phyloP scores from a whole-genome alignment of 495 filamentous ascomycete species.

The Usnea hakonensis region DNA sequence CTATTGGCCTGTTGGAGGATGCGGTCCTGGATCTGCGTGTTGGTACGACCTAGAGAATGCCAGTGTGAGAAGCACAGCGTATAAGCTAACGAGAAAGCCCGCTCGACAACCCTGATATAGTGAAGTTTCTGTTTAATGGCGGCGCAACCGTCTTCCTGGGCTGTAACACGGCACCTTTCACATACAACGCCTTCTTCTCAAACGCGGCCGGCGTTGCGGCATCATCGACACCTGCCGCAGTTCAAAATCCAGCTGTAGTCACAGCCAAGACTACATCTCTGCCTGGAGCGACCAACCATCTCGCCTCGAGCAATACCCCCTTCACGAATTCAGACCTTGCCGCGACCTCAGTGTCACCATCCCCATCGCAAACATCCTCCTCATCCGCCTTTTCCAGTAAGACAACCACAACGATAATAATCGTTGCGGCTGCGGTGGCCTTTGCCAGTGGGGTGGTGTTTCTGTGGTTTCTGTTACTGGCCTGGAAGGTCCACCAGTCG shows the following conservation, averaged over 20 bases:
- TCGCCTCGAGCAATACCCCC: background rate
- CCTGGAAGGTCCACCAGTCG: background rate
- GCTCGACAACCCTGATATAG: background rate
- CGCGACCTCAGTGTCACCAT: background rate
- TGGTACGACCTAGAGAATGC: background rate
- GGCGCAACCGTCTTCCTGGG: background rate
- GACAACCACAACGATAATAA: background rate
- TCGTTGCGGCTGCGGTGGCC: background rate
- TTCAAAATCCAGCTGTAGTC: background rate
- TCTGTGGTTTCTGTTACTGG: background rate
- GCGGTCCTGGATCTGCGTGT: conserved; percentile 4
- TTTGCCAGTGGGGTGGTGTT: background rate
- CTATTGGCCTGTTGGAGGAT: background rate
- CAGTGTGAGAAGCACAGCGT: background rate
- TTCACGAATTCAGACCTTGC: background rate
- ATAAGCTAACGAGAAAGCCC: background rate
- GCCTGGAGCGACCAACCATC: background rate
- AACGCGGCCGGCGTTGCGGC: background rate
- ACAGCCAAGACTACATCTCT: background rate
- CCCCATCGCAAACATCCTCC: background rate
- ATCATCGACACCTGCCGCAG: background rate
- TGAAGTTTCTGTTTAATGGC: background rate
- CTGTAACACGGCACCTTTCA: background rate
- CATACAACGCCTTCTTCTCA: background rate
- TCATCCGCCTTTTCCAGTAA: background rate